A percentile compares a stretch with the other conserved stretches of the same genome.
Evolutionary conservation across 768 basidiomycete species (phyloP).

Genomic region (Trametes cinnabarina): DNA sequence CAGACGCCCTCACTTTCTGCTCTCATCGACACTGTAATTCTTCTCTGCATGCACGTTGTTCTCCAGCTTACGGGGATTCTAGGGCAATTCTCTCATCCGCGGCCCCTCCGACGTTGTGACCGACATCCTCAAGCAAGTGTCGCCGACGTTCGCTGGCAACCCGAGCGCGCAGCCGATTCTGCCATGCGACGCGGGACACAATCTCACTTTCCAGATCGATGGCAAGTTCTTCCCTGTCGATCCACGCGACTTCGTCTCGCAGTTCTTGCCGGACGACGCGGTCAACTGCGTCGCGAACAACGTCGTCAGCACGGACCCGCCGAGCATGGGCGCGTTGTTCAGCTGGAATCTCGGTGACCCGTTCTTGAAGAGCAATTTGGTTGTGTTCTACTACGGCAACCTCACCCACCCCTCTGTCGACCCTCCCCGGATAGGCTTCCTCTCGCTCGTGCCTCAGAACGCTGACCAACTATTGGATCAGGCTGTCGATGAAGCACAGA

Average conservation of each 20-base stretch:
- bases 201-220: conserved; percentile 64
- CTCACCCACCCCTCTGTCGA: conserved; percentile 65
- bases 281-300: conserved; percentile 49
- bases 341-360: conserved; percentile 79
- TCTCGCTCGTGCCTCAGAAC: conserved; percentile 65
- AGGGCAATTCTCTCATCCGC: conserved; percentile 79
- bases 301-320: conserved; percentile 63
- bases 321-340: conserved; percentile 56
- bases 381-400: conserved; percentile 76
- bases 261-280: conserved; percentile 38
- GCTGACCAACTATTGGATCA: conserved; percentile 42
- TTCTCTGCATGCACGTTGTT: neutral
- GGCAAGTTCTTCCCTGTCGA: conserved; percentile 73
- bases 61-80: neutral
- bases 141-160: conserved; percentile 29
- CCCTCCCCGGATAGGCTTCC: conserved; percentile 66
- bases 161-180: conserved; percentile 35
- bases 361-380: conserved; percentile 74
- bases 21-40: conserved; percentile 66
- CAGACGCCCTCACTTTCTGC: conserved; percentile 47
- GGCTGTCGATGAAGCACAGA: conserved; percentile 34
- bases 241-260: conserved; percentile 65
- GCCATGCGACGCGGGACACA: conserved; percentile 60
- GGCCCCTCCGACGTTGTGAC: conserved; percentile 66
- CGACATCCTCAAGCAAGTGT: conserved; percentile 42